phyloP scores from a whole-genome alignment of 2,329 filamentous ascomycete species.

The Cladorrhinum sp. region DNA sequence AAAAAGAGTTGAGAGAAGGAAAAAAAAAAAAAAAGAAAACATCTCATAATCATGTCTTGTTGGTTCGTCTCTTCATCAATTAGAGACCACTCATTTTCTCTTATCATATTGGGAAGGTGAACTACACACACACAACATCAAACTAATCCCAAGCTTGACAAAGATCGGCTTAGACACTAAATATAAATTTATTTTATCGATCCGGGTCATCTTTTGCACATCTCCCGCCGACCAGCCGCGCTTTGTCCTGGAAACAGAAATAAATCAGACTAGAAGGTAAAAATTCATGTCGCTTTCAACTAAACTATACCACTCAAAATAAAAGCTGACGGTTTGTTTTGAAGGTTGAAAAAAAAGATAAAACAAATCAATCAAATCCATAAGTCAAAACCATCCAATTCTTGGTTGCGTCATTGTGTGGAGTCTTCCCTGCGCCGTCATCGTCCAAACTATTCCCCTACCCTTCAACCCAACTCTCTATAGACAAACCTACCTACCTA shows the following conservation, averaged over 20 bases:
- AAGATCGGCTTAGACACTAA: neutral
- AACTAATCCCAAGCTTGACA: neutral
- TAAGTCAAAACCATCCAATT: neutral
- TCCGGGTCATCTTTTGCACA: neutral
- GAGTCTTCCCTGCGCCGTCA: neutral
- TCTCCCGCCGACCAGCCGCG: neutral
- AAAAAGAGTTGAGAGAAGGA: neutral
- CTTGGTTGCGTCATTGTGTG: conserved; percentile 20
- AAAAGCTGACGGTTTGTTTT: neutral
- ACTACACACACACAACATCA: too few species aligned
- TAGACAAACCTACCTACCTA: neutral
- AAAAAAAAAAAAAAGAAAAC: neutral
- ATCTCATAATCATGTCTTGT: too few species aligned
- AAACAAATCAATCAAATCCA: too few species aligned
- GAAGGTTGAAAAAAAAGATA: neutral
- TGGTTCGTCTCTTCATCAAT: too few species aligned
- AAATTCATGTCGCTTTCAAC: too few species aligned
- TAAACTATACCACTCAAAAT: neutral
- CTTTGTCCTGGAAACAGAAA: neutral
- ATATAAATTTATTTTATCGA: neutral
- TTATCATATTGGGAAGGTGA: too few species aligned
- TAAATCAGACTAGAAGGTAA: too few species aligned
- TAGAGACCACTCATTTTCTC: too few species aligned
- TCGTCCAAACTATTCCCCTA: neutral
- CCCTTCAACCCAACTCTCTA: neutral